Conservation (phyloP, 306 rosid genomes). For the Amphicarpaea edgeworthii region DNA sequence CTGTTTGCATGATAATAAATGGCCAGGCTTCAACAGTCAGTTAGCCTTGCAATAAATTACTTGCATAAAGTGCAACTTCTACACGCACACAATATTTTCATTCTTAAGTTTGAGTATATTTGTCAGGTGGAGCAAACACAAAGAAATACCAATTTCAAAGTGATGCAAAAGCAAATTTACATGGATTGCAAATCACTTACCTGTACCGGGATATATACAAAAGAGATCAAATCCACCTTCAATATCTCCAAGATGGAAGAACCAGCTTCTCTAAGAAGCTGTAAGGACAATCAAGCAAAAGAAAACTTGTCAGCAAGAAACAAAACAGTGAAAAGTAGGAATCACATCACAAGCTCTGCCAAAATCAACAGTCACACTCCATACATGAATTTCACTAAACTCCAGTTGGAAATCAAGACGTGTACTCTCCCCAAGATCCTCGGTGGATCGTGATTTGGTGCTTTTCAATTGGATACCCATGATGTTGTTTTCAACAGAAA, state of each 20-base stretch:
- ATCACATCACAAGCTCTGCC: constrained; percentile 43
- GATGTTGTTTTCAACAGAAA: constrained; percentile 83
- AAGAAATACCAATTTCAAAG: constrained; percentile 23
- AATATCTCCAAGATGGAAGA: constrained; percentile 90
- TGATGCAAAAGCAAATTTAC: constrained; percentile 39
- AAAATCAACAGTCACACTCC: constrained; percentile 48
- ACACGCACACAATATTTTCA: constrained; percentile 10
- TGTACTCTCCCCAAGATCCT: constrained; percentile 89
- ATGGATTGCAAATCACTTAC: constrained; percentile 55
- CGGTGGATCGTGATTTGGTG: constrained; percentile 74
- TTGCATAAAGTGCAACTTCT: too few relatives aligned
- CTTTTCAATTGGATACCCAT: constrained; percentile 88
- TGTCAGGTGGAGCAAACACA: constrained; percentile 21
- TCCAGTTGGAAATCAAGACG: constrained; percentile 93
- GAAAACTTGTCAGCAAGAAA: constrained; percentile 53
- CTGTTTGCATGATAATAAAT: constrained; percentile 15
- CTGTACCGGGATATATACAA: constrained; percentile 81
- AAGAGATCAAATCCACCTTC: constrained; percentile 81
- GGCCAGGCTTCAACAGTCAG: constrained; percentile 31
- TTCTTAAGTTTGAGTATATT: constrained; percentile 16
- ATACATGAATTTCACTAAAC: constrained; percentile 96
- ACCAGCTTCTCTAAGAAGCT: constrained; percentile 87
- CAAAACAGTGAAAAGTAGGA: constrained; percentile 43
- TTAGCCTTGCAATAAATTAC: constrained; percentile 28
- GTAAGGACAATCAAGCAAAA: constrained; percentile 48